These are phyloP conservation scores for Penicillium capsulatum DNA, from an alignment of 2,329 filamentous ascomycete genomes.

Conservation along the genomic window DNA sequence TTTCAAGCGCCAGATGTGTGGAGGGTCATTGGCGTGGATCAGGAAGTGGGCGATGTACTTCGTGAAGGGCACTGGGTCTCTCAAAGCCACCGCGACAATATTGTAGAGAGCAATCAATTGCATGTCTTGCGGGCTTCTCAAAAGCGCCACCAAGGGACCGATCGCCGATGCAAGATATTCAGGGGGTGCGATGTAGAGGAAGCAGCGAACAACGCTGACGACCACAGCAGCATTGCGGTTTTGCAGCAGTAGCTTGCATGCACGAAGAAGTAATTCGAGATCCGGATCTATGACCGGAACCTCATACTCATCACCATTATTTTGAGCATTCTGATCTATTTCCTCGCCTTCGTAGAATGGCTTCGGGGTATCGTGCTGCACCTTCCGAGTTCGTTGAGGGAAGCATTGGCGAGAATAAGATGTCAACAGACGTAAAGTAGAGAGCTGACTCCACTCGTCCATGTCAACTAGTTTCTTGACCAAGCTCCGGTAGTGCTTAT, in stretches of 20 bases:
- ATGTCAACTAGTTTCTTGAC: constrained; percentile 93
- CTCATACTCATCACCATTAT: constrained; percentile 50
- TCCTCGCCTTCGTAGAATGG: constrained; percentile 76
- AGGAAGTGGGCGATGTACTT: constrained; percentile 87
- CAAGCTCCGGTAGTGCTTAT: constrained; percentile 79
- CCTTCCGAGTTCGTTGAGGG: constrained; percentile 61
- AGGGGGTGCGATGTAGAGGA: constrained; percentile 74
- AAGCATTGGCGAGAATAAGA: constrained; percentile 85
- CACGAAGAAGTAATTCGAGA: constrained; percentile 72
- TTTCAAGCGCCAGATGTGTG: constrained; percentile 84
- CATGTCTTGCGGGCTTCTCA: constrained; percentile 80
- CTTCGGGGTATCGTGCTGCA: constrained; percentile 56
- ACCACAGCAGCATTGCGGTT: constrained; percentile 93
- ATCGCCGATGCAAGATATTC: constrained; percentile 71
- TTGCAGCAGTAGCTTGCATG: constrained; percentile 78
- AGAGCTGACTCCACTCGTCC: constrained; percentile 97
- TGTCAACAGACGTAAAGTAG: constrained; percentile 75
- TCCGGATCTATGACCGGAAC: constrained; percentile 69
- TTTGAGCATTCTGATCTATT: constrained; percentile 41
- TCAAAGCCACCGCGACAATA: constrained; percentile 85
- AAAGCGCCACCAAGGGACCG: constrained; percentile 78
- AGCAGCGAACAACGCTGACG: constrained; percentile 78
- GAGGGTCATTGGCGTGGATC: constrained; percentile 71
- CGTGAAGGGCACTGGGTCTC: constrained; percentile 73
- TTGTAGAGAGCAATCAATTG: constrained; percentile 89